These are phyloP conservation scores for Chaetoscypha palmicola DNA, from an alignment of 2,329 filamentous ascomycete genomes.

Conservation along the genomic window DNA sequence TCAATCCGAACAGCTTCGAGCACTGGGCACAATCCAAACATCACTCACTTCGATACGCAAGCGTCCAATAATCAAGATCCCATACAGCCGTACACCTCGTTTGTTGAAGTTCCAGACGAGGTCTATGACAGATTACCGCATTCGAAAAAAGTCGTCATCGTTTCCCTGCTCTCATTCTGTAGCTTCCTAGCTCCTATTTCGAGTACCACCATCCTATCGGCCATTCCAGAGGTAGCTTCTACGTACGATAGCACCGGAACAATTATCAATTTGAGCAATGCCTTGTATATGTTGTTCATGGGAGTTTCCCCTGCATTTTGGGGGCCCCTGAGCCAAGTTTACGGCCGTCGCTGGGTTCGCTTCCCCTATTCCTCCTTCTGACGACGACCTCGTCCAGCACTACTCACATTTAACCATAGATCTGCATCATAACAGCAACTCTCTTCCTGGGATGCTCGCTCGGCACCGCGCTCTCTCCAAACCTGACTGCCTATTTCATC, in stretches of 20 bases:
- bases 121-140: constrained; percentile 59
- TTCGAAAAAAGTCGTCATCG: constrained; percentile 58
- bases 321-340: constrained; percentile 63
- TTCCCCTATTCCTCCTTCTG: neutral
- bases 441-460: constrained; percentile 65
- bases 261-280: constrained; percentile 68
- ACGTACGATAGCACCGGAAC: constrained; percentile 59
- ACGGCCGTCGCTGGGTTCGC: constrained; percentile 50
- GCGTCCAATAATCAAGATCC: constrained; percentile 28
- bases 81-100: constrained; percentile 25
- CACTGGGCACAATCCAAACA: constrained; percentile 6
- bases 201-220: constrained; percentile 65
- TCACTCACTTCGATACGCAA: constrained; percentile 23
- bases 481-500: constrained; percentile 63
- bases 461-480: constrained; percentile 64
- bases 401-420: constrained; percentile 32
- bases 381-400: constrained; percentile 1
- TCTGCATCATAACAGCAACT: constrained; percentile 51
- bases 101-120: constrained; percentile 36
- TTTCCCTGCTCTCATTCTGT: constrained; percentile 64
- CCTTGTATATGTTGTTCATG: constrained; percentile 70
- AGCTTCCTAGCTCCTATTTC: constrained; percentile 70
- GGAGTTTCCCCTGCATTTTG: constrained; percentile 63
- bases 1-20: constrained; percentile 20
- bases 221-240: constrained; percentile 64